phyloP scores from a whole-genome alignment of 2,329 filamentous ascomycete genomes.

The Paecilomyces formosus region DNA sequence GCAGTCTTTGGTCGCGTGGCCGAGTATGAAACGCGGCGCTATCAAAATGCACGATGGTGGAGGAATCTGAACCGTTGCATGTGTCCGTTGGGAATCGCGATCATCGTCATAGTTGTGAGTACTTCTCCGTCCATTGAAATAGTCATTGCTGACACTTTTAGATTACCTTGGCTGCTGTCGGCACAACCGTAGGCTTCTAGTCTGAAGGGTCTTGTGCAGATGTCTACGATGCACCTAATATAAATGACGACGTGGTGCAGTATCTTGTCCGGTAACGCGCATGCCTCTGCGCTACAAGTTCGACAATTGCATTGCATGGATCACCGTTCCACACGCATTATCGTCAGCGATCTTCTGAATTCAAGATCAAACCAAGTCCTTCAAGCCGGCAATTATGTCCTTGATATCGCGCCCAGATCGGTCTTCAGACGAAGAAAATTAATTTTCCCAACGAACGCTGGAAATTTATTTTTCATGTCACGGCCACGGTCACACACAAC shows the following conservation, averaged over 20 bases:
- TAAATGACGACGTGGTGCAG: neutral
- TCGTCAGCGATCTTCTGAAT: neutral
- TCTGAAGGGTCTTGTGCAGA: neutral
- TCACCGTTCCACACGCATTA: neutral
- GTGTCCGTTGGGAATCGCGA: slow-evolving; percentile 49
- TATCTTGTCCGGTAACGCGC: neutral
- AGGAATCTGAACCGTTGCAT: slow-evolving; percentile 56
- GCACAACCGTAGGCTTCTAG: slow-evolving; percentile 8
- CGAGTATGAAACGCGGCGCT: slow-evolving; percentile 41
- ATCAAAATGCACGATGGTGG: slow-evolving; percentile 59
- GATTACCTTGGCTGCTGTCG: slow-evolving; percentile 8
- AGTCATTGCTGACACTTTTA: slow-evolving; percentile 1
- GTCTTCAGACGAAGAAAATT: neutral
- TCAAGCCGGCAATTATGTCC: neutral
- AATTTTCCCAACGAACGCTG: neutral
- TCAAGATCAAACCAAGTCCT: neutral
- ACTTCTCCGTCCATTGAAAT: neutral
- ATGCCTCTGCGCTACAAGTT: neutral
- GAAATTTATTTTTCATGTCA: neutral
- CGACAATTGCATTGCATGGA: neutral
- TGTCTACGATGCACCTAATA: neutral
- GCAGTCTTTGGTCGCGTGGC: slow-evolving; percentile 39
- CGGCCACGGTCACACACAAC: neutral
- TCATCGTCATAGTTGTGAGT: slow-evolving; percentile 50
- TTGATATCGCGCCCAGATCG: neutral